phyloP scores from a whole-genome alignment of 176 grass and related monocot species.

The Triticum urartu region DNA sequence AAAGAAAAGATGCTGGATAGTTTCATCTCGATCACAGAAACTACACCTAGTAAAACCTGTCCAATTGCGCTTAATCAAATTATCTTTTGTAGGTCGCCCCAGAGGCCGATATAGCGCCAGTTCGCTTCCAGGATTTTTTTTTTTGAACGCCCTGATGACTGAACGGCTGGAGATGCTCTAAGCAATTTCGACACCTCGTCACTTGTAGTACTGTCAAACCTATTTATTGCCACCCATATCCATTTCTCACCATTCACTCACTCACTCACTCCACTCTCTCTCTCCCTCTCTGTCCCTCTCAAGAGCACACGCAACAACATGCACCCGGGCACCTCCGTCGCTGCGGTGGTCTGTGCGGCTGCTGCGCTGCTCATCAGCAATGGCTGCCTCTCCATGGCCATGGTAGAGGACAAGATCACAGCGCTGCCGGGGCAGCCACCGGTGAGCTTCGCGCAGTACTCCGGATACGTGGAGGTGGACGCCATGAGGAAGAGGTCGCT shows the following conservation, averaged over 20 bases:
- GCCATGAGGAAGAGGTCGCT: constrained; percentile 56
- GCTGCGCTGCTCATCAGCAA: constrained; percentile 10
- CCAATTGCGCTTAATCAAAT: too few species aligned
- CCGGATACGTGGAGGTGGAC: constrained; percentile 85
- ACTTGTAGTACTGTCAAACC: neutral
- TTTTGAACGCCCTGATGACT: too few species aligned
- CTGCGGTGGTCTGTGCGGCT: constrained; percentile 11
- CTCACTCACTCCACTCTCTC: neutral
- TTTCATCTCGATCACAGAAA: too few species aligned
- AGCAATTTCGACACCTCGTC: neutral
- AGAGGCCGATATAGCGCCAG: too few species aligned
- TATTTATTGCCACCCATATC: constrained; percentile 38
- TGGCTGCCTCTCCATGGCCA: constrained; percentile 14
- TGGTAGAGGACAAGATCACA: constrained; percentile 56
- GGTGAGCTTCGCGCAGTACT: constrained; percentile 78
- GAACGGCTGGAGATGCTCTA: too few species aligned
- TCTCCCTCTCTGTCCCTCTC: neutral
- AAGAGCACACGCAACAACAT: constrained; percentile 11
- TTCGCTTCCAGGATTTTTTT: too few species aligned
- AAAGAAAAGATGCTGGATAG: too few species aligned
- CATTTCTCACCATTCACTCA: constrained; percentile 9
- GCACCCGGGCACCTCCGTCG: constrained; percentile 14
- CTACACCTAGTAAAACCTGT: too few species aligned
- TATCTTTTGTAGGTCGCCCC: too few species aligned
- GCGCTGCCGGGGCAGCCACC: constrained; percentile 75